Evolutionary conservation across 139 green algal species (phyloP), one percentile per base, ranked within the genome.

Genomic region (Micromonas commoda): DNA sequence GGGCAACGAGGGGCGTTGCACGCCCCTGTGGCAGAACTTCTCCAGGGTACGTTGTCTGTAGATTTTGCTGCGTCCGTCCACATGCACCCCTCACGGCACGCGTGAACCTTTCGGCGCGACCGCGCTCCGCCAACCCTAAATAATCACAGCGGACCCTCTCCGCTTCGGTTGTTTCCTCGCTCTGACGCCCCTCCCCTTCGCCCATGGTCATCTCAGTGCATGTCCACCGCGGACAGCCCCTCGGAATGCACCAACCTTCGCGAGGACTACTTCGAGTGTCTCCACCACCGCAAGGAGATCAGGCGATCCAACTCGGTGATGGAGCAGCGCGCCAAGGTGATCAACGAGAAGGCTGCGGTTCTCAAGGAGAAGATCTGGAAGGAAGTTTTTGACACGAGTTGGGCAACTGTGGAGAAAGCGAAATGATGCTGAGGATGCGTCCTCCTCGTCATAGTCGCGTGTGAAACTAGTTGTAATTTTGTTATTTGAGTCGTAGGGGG

Each of bases 241-340:
- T 32, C 29, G 20, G 52, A 84, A 45, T 87, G 82, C 54, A 37
- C 34, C n/a, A 24, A 80, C 26, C 38, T 84, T 6, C 60, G 84
- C 34, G 84, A 88, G 71, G 84, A 88, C 39, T 88, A 88, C 76
- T 85, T 88, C 38, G 84, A 88, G 82, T 88, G 84, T 67, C 53
- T 88, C 5, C 84, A 88, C 70, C 84, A 88, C 64, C 67, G 72
- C 24, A 88, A 88, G 66, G 84, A 88, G 84, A 80, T 78, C 32
- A 64, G 53, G 69, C 34, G 53, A 1, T 39, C 54, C 54, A 82
- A 82, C 64, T 38, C 67, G 37, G 51, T 82, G 2, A 68, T 29
- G 51, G 76, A 78, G 77, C 52, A 82, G 39, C 63, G 45, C 33
- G 21, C 52, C 9, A 71, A 60, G 33, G 51, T 71, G 1, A 64